These are phyloP conservation scores for Dryadomyces quercus-mongolicae DNA, from an alignment of 2,329 filamentous ascomycete species.

Conservation along the genomic window DNA sequence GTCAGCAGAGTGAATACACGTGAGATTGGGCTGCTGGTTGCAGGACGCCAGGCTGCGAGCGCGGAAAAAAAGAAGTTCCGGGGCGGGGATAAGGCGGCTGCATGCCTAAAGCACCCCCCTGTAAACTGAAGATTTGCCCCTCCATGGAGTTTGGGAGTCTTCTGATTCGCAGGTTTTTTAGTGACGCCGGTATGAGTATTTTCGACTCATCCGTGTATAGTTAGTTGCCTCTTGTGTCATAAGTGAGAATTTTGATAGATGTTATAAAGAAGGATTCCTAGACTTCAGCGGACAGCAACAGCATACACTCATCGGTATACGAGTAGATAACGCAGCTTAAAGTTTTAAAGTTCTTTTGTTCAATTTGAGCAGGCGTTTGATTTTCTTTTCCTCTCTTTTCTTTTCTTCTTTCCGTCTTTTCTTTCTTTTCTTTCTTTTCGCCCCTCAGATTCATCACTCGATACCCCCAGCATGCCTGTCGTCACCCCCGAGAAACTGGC, in stretches of 20 bases:
- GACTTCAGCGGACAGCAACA: too few relatives aligned
- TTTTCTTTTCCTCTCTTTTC: background rate
- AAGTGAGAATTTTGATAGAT: background rate
- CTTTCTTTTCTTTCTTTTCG: background rate
- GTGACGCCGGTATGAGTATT: background rate
- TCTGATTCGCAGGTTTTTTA: background rate
- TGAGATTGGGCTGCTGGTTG: too few relatives aligned
- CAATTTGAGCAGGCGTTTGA: too few relatives aligned
- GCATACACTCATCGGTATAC: too few relatives aligned
- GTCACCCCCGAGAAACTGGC: slow-evolving; percentile 85
- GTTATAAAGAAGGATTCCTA: too few relatives aligned
- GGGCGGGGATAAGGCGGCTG: background rate
- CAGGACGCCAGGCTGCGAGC: background rate
- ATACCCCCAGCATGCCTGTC: slow-evolving; percentile 58
- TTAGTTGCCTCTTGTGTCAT: background rate
- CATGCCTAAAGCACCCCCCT: background rate
- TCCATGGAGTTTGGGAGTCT: background rate
- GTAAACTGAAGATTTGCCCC: slow-evolving; percentile 2
- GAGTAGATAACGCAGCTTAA: too few relatives aligned
- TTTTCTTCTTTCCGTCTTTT: background rate
- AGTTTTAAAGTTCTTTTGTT: too few relatives aligned
- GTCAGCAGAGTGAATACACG: too few relatives aligned
- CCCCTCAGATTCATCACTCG: background rate
- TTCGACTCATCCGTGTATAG: background rate
- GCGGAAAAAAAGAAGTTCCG: slow-evolving; percentile 3